Percentiles rank a stretch among this genome's conserved stretches.
Conservation (phyloP, 495 filamentous ascomycete species). For the Margaritispora aquatica region DNA sequence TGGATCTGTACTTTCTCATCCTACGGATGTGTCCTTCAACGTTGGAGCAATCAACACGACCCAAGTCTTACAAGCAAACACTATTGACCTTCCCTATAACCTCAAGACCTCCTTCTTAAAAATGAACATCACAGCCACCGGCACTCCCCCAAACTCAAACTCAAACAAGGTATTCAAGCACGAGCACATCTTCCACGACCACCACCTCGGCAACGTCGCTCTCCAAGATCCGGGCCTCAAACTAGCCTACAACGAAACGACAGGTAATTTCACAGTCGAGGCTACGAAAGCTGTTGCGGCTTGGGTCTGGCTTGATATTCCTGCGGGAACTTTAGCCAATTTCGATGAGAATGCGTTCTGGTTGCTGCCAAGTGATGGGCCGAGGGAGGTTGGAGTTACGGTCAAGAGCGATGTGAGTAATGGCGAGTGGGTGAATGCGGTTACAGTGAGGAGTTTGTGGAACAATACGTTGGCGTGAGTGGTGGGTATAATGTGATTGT, state of each 20-base stretch:
- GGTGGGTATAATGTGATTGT: not conserved
- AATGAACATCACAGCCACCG: slow-evolving; percentile 47
- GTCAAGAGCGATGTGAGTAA: slow-evolving; percentile 32
- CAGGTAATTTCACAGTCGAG: slow-evolving; percentile 46
- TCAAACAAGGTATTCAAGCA: slow-evolving; percentile 45
- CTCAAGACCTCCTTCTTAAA: slow-evolving; percentile 44
- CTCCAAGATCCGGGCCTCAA: slow-evolving; percentile 50
- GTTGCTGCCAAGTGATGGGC: slow-evolving; percentile 44
- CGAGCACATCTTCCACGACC: slow-evolving; percentile 48
- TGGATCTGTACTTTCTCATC: slow-evolving; percentile 6
- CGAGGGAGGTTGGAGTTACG: slow-evolving; percentile 40
- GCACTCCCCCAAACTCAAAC: slow-evolving; percentile 47
- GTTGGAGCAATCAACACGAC: slow-evolving; percentile 60
- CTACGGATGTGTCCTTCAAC: slow-evolving; percentile 32
- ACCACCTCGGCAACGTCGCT: slow-evolving; percentile 42
- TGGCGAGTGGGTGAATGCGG: slow-evolving; percentile 43
- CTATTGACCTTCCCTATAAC: slow-evolving; percentile 30
- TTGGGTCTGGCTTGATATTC: slow-evolving; percentile 64
- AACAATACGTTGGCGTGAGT: slow-evolving; percentile 42
- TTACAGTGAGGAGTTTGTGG: slow-evolving; percentile 59
- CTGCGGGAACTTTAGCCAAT: slow-evolving; percentile 47
- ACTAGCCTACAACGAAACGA: slow-evolving; percentile 33
- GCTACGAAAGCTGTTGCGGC: slow-evolving; percentile 53
- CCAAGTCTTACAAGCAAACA: slow-evolving; percentile 39
- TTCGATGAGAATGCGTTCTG: slow-evolving; percentile 59